Conservation (phyloP, 208 protist species). For the Crithidia sp. region DNA sequence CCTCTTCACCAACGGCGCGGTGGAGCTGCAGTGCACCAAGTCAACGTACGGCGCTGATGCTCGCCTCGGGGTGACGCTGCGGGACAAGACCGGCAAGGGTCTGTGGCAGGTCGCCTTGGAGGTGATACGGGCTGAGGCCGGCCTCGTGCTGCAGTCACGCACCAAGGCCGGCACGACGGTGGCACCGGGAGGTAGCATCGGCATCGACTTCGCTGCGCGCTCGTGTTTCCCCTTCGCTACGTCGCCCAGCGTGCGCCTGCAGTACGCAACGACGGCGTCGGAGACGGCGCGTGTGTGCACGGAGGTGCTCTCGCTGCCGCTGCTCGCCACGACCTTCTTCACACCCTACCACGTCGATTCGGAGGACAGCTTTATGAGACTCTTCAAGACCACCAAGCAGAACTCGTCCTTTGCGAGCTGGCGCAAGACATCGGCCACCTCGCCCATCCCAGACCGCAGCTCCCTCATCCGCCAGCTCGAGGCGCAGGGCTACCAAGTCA, state of each 20-base stretch:
- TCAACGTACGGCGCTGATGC: constrained; percentile 53
- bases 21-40: constrained; percentile 66
- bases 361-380: constrained; percentile 36
- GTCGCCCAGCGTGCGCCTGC: constrained; percentile 66
- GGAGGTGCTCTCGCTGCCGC: constrained; percentile 65
- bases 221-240: constrained; percentile 58
- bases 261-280: constrained; percentile 32
- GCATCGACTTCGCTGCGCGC: constrained; percentile 72
- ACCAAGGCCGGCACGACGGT: constrained; percentile 31
- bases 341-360: constrained; percentile 60
- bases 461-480: constrained; percentile 16
- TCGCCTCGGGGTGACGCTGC: constrained; percentile 45
- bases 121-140: constrained; percentile 49
- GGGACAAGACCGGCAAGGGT: constrained; percentile 25
- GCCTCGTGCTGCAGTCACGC: constrained; percentile 68
- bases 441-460: neutral
- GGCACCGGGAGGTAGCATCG: constrained; percentile 25
- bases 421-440: constrained; percentile 30
- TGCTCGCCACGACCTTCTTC: constrained; percentile 67
- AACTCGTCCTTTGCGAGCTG: constrained; percentile 25
- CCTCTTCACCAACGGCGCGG: constrained; percentile 50
- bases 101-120: constrained; percentile 47
- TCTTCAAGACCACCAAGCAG: constrained; percentile 49
- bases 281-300: constrained; percentile 24
- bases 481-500: constrained; percentile 22